Percentiles rank a stretch among this genome's conserved stretches.
Conservation (phyloP, 345 rosid species). For the Lumnitzera racemosa region DNA sequence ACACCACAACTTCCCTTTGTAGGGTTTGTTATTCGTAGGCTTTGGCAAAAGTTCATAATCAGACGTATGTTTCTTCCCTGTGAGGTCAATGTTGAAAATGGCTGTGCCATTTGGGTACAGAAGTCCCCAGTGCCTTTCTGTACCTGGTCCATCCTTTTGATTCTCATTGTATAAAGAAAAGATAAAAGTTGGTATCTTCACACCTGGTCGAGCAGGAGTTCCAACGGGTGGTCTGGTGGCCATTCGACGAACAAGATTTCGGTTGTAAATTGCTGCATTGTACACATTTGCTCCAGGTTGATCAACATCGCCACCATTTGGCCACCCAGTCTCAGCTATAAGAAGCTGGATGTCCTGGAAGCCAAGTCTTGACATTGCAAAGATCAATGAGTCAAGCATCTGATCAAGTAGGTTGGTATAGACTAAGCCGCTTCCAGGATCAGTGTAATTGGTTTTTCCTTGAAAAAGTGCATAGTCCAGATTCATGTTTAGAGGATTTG, state of each 20-base stretch:
- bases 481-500: slow-evolving; percentile 24
- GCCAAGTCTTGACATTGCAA: slow-evolving; percentile 61
- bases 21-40: slow-evolving; percentile 40
- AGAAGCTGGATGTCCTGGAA: slow-evolving; percentile 33
- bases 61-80: slow-evolving; percentile 23
- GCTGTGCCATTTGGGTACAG: slow-evolving; percentile 36
- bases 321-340: slow-evolving; percentile 90
- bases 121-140: slow-evolving; percentile 80
- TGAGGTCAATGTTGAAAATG: slow-evolving; percentile 47
- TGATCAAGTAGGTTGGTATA: slow-evolving; percentile 75
- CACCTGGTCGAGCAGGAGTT: slow-evolving; percentile 68
- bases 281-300: slow-evolving; percentile 55
- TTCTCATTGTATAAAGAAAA: slow-evolving; percentile 68
- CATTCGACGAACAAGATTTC: slow-evolving; percentile 50
- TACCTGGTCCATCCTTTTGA: slow-evolving; percentile 57
- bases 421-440: slow-evolving; percentile 35
- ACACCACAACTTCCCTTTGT: slow-evolving; percentile 60
- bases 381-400: slow-evolving; percentile 61
- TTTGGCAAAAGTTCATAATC: slow-evolving; percentile 34
- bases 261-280: slow-evolving; percentile 74
- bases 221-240: slow-evolving; percentile 40
- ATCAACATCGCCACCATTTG: slow-evolving; percentile 56
- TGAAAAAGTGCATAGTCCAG: slow-evolving; percentile 47
- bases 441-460: slow-evolving; percentile 38
- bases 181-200: slow-evolving; percentile 43